Base-by-base conservation (phyloP, 257 asterid species). In the Fraxinus quadrangulata region DNA sequence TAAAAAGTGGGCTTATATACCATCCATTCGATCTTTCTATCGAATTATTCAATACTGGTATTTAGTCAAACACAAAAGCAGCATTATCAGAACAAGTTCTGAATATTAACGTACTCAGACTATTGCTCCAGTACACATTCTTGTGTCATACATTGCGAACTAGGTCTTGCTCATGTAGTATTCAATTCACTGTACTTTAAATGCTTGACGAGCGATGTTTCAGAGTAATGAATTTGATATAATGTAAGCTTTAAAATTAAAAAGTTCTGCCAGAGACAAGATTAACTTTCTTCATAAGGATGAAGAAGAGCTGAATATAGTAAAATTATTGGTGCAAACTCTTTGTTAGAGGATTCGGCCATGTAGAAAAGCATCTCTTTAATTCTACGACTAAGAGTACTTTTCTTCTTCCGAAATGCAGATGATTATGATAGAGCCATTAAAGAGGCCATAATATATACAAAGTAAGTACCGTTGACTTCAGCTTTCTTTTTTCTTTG, bases 391-490 rank as follows among this genome's bases (percentile, higher is more conserved):
- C 82, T 80, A 75, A 65, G 74, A 45, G 23, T 71, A 63, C 59
- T 42, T n/a, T 4, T 59, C 4, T 12, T 45, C 68, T 78, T 72
- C 81, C 67, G 16, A 68, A 67, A 79, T 89, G 84, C 97, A 94
- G 98, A 91, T 80, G 86, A 85, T 77, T 92, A 84, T 81, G 98
- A 94, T 87, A 90, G 72, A 85, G 90, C 92, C 75, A 94, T 92
- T 76, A 37, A 78, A 7, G 91, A 92, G 85, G 97, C 98, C 67
- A 89, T 91, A 79, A 73, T 85, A 73, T 83, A 79, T 71, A 70
- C 90, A 3, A 90, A 90, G 92, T 88, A 83, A 79, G 98, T 83
- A 75, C 68, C 37, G 37, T 70, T 67, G 33, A 63, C 40, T 73
- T 68, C 56, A 34, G 51, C 71, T 71, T 24, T 74, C 65, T 49